Conservation (phyloP, 164 flowering plant species). For the Akebia trifoliata region DNA sequence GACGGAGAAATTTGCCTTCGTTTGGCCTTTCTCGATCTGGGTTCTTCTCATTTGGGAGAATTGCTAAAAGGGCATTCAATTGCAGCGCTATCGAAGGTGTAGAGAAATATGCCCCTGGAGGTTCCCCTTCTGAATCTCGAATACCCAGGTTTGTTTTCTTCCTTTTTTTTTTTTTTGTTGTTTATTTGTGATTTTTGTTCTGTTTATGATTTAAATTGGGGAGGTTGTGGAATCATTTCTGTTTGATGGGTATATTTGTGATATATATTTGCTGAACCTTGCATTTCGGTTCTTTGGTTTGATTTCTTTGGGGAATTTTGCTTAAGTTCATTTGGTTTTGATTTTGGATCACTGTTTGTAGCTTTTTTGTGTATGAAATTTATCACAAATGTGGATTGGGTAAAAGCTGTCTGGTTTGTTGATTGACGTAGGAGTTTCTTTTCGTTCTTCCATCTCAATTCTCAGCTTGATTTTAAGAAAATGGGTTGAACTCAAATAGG, state of each 20-base stretch:
- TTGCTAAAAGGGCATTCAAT: constrained; percentile 26
- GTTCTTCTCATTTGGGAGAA: constrained; percentile 21
- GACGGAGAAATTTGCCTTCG: constrained; percentile 26
- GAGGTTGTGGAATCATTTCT: not conserved
- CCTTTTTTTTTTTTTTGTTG: not conserved
- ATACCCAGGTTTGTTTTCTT: constrained; percentile 33
- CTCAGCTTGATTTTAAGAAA: too few species aligned
- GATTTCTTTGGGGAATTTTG: too few species aligned
- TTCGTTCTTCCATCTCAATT: too few species aligned
- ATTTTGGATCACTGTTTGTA: too few species aligned
- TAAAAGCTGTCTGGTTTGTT: too few species aligned
- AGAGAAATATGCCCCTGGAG: constrained; percentile 24
- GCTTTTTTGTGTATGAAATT: too few species aligned
- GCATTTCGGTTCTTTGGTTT: not conserved
- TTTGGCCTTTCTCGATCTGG: constrained; percentile 38
- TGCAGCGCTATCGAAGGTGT: constrained; percentile 32
- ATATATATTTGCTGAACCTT: not conserved
- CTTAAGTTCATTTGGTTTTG: too few species aligned
- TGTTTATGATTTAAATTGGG: not conserved
- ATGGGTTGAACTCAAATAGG: too few species aligned
- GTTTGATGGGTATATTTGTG: constrained; percentile 1
- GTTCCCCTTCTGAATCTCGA: constrained; percentile 39
- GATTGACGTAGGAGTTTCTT: too few species aligned
- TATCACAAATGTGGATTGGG: too few species aligned
- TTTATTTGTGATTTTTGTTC: not conserved